Evolutionary conservation across 768 basidiomycete species (phyloP), one percentile per base, ranked within the genome.

Genomic region (Neoboletus magnificus): DNA sequence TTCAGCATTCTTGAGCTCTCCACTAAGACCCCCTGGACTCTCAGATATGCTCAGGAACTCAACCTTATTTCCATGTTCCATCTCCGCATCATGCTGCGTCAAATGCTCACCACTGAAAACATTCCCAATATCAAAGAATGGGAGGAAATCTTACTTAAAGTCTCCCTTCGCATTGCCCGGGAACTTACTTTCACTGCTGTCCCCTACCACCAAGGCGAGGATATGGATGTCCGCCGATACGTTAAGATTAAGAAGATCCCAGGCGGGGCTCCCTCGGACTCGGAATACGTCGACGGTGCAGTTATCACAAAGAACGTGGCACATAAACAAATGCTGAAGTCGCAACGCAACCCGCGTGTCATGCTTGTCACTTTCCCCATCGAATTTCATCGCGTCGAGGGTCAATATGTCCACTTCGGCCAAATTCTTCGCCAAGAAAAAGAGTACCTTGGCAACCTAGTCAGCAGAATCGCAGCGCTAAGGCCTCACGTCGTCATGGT

Each of bases 181-280:
- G 90, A 92, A 53, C 77, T 95, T 55, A 89, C 91, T 0, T 91
- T 93, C 68, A 88, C 87, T 3, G 75, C 81, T 30, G 66, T 77
- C 32, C 79, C 81, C 10, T 85, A 91, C 60, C 82, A 86, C 6
- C 86, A 91, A 67, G 93, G 93, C 2, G 91, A 93, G 62, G 90
- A 92, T 59, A 94, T 98, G 85, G 97, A 98, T 70, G 88, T 97
- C 23, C 80, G 96, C 32, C 83, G 87, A 37, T 97, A 96, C 63
- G 93, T 98, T 45, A 98, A 98, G 75, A 95, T 98, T 73, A 98
- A 99, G 77, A 96, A 96, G 73, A 89, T 98, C 16, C 96, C 97
- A 0, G 97, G 97, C 23, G 97, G 97, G 5, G 77, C 82, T 36
- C 94, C 96, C 20, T 82, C 78, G 27, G 93, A 99, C 70, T 97